Base-by-base conservation (phyloP, 169 alveolate species). In the Babesia sp. region DNA sequence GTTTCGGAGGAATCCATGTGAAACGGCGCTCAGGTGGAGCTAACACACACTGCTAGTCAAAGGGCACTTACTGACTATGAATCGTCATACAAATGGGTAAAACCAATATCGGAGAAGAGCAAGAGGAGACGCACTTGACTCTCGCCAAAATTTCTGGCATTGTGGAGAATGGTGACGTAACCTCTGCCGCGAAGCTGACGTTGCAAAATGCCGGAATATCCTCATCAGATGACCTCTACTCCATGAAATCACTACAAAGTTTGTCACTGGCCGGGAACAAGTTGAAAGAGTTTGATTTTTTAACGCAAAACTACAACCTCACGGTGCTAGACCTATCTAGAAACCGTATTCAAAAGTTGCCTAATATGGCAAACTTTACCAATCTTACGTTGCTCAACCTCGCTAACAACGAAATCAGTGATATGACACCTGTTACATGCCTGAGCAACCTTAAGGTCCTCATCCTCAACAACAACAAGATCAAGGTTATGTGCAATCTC, bases 181-280 rank as follows among this genome's bases (percentile, higher is more conserved):
- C 90, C 41, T 56, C 70, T 45, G 71, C 87, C 34, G 58, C 50
- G 22, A 78, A 79, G 68, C 85, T 86, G n/a, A 75, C 71, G 48
- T 63, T 86, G 56, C 75, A 74, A 48, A 70, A 86, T 44, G 75
- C 66, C 44, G 71, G 83, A 37, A 86, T 86, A 29, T 60, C 83
- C 41, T 77, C 78, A 39, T 67, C 83, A 29, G 92, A 86, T 50
- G 92, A 86, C 66, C 82, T 86, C 54, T 86, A 59, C 54, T 85
- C 86, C 63, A 75, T 86, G 90, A 86, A 86, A 46, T 51, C 85
- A 46, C 73, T 87, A 59, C 63, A 87, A 22, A 78, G 76, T 34
- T 50, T 87, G 20, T 39, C 86, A 45, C 56, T 87, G 58, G 75
- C 82, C 33, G 26, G 82, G 37, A 87, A 87, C 73, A 67, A 78